Base-by-base conservation (phyloP, 495 filamentous ascomycete genomes). In the Daldinia loculata region DNA sequence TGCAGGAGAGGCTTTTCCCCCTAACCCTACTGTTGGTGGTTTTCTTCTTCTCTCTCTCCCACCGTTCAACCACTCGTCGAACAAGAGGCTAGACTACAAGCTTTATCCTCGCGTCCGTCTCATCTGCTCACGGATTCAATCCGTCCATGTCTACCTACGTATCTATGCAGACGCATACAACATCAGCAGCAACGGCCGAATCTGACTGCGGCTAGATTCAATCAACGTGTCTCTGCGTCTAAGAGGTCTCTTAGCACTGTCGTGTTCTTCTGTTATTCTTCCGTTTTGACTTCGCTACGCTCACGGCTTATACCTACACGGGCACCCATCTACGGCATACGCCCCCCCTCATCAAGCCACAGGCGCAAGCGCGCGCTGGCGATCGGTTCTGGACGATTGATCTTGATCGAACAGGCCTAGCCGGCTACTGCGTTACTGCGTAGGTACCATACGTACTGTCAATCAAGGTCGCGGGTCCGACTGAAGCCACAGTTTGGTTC, bases 401-500 rank as follows among this genome's bases (percentile, higher is more conserved):
- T 73, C 70, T 69, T 69, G 66, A 69, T 73, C 70, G 61, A 69
- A 69, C 61, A 72, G 60, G 55, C 39, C 59, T 61, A 52, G 30
- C 61, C 64, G 70, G 67, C 69, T 65, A 66, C 61, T 69, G 66
- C 43, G 43, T 48, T 48, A 34, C 32, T 34, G 32, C 32, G 3
- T 36, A 36, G n/a, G n/a, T n/a, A n/a, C n/a, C 34, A 14, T 36
- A 36, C 32, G 11, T 65, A 66, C 61, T 69, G 66, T 66, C 66
- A 71, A 68, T 56, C 66, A 69, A 48, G 63, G 59, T 39, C 62
- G 61, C 70, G 69, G 73, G 70, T 55, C 73, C 69, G 59, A 56
- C 63, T 61, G 66, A 75, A 56, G 26, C 68, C 58, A 66, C 62
- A 74, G 70, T 70, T 75, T 75, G 70, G 75, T 63, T 75, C 70